Evolutionary conservation across 257 asterid species (phyloP), one percentile per base, ranked within the genome.

Genomic region (Asclepias syriaca): DNA sequence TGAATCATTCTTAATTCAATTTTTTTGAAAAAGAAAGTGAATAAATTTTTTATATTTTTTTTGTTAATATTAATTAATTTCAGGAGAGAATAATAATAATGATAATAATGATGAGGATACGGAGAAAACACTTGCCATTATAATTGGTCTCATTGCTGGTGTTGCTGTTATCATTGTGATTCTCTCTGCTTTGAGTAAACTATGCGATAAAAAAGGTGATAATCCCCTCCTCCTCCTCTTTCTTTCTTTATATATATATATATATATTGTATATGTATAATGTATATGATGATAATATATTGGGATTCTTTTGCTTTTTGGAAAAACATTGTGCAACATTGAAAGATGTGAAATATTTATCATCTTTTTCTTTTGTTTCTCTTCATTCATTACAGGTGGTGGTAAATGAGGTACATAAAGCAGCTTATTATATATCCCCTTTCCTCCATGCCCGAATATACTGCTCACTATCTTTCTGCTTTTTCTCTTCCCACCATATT

Each of bases 101-200:
- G 69, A 69, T 48, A 80, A 81, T 18, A 85, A 85, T 67, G 84
- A 84, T 65, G 89, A 87, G 3, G 99, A 85, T 46, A 74, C 81
- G 75, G 89, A 89, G 72, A 94, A 72, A 85, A 85, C 94, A 27
- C 84, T 91, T 3, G 99, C 99, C 73, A 89, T 94, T 49, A 84
- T 86, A 29, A 85, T 94, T 80, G 99, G 99, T 61, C 85, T 92
- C 55, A 78, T 89, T 60, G 96, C 92, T 68, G 97, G 81, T 68
- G 95, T 91, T 61, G 92, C 97, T 8, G 66, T 91, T 50, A 89
- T 94, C 61, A 76, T 94, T 53, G 87, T 94, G 71, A 86, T 91
- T 87, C 84, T 94, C 66, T 85, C 97, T 49, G 81, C 87, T 82
- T 73, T 87, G 79, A 88, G 86, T 81, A 89, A 81, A 77, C 76